These are phyloP conservation scores for Streptanthus diversifolius DNA, from an alignment of 345 rosid genomes.

Conservation along the genomic window DNA sequence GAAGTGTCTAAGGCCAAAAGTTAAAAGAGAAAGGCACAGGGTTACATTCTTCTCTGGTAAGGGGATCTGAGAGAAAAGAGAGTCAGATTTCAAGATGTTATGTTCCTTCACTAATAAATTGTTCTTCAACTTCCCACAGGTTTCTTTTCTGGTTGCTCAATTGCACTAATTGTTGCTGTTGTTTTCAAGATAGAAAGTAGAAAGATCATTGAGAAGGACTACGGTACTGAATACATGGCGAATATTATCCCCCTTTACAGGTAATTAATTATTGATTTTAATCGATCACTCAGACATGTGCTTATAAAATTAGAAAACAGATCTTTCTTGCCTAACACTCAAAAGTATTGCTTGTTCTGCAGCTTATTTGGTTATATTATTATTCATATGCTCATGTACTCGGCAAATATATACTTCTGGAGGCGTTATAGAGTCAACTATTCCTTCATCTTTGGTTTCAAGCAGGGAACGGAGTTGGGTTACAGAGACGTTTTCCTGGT, in stretches of 20 bases:
- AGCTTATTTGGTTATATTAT: conserved; percentile 60
- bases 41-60: conserved; percentile 63
- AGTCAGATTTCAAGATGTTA: not conserved
- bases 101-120: not conserved
- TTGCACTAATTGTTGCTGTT: conserved; percentile 54
- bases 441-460: conserved; percentile 65
- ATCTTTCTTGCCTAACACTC: not conserved
- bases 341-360: conserved; percentile 35
- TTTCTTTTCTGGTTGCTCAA: conserved; percentile 58
- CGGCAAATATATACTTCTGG: conserved; percentile 68
- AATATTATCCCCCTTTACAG: conserved; percentile 77
- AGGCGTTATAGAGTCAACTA: conserved; percentile 60
- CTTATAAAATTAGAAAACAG: not conserved
- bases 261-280: conserved; percentile 33
- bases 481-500: conserved; percentile 64
- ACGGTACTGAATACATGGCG: conserved; percentile 51
- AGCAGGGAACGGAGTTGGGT: conserved; percentile 64
- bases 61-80: not conserved
- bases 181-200: conserved; percentile 48
- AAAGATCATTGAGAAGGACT: conserved; percentile 45
- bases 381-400: conserved; percentile 61
- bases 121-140: conserved; percentile 37
- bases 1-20: conserved; percentile 59
- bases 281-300: not conserved
- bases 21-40: conserved; percentile 57